Conservation (phyloP, 2,329 filamentous ascomycete species). For the Pezicula neosporulosa region DNA sequence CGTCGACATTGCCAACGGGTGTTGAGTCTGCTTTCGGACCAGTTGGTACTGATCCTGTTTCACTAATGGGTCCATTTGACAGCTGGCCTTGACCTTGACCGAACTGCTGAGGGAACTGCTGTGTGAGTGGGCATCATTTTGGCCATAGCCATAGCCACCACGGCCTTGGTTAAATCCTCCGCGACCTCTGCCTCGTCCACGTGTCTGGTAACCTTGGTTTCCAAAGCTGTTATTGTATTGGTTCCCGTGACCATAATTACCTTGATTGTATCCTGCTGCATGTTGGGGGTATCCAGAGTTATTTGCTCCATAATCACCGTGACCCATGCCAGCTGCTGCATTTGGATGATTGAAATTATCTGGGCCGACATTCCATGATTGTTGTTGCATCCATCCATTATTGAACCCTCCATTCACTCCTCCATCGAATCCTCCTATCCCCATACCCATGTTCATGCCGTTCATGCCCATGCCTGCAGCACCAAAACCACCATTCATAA, state of each 20-base stretch:
- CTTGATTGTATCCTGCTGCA: slow-evolving; percentile 72
- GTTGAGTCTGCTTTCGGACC: slow-evolving; percentile 24
- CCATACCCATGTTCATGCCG: slow-evolving; percentile 75
- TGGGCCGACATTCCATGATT: slow-evolving; percentile 79
- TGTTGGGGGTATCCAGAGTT: slow-evolving; percentile 62
- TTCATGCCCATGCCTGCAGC: slow-evolving; percentile 76
- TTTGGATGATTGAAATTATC: slow-evolving; percentile 88
- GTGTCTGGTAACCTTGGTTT: slow-evolving; percentile 45
- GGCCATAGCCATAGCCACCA: slow-evolving; percentile 15
- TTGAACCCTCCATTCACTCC: slow-evolving; percentile 60
- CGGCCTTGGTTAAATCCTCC: slow-evolving; percentile 21
- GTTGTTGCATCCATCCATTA: slow-evolving; percentile 78
- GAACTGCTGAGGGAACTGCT: slow-evolving; percentile 26
- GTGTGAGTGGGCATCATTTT: slow-evolving; percentile 26
- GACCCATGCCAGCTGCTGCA: slow-evolving; percentile 73
- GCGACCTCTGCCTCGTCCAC: slow-evolving; percentile 34
- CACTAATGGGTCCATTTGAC: slow-evolving; percentile 23
- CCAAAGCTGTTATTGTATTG: slow-evolving; percentile 69
- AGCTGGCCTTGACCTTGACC: slow-evolving; percentile 20
- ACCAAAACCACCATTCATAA: slow-evolving; percentile 76
- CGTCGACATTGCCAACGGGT: slow-evolving; percentile 26
- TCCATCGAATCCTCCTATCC: slow-evolving; percentile 62
- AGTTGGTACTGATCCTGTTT: slow-evolving; percentile 22
- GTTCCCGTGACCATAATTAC: slow-evolving; percentile 70
- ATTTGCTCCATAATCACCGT: slow-evolving; percentile 77